Percentiles rank a stretch among this genome's conserved stretches.
These are phyloP conservation scores for Pythium folliculosum DNA, from an alignment of 352 stramenopile species.

Conservation along the genomic window DNA sequence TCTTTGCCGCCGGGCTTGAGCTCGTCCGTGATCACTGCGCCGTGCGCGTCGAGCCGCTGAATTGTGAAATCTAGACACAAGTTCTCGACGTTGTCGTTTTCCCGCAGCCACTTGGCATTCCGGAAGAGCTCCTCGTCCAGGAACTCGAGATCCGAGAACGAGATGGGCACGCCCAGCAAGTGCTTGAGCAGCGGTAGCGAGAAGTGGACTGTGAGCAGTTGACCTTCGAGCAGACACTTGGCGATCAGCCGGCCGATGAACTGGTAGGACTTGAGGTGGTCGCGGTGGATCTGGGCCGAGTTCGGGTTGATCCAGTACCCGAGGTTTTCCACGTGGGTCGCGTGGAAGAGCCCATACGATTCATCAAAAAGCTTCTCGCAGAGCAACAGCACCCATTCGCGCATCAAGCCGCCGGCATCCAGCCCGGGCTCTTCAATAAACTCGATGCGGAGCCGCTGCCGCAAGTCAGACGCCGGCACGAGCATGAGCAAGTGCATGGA, in stretches of 20 bases:
- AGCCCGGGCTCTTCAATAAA: constrained; percentile 82
- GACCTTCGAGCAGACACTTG: constrained; percentile 76
- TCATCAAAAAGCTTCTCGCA: constrained; percentile 83
- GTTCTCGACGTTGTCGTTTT: constrained; percentile 64
- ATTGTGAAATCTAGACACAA: constrained; percentile 79
- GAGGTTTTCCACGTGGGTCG: constrained; percentile 71
- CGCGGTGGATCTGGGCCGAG: constrained; percentile 59
- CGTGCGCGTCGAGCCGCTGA: constrained; percentile 52
- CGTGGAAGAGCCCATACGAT: constrained; percentile 70
- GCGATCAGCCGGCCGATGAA: constrained; percentile 77
- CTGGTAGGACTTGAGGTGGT: constrained; percentile 77
- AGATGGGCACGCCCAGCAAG: constrained; percentile 76
- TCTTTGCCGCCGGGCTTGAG: constrained; percentile 91
- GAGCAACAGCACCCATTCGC: constrained; percentile 78
- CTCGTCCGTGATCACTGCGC: constrained; percentile 69
- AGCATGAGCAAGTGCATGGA: constrained; percentile 86
- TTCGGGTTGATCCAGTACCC: constrained; percentile 87
- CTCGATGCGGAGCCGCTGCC: constrained; percentile 77
- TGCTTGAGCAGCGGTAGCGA: constrained; percentile 83
- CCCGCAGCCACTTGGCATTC: constrained; percentile 62
- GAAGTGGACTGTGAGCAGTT: constrained; percentile 77
- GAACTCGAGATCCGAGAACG: constrained; percentile 81
- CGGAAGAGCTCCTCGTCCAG: constrained; percentile 76
- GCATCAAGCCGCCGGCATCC: constrained; percentile 72
- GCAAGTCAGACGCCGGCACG: constrained; percentile 64